Evolutionary conservation across 2,329 filamentous ascomycete species (phyloP), one percentile per base, ranked within the genome.

Genomic region (Verticillium albo-atrum): DNA sequence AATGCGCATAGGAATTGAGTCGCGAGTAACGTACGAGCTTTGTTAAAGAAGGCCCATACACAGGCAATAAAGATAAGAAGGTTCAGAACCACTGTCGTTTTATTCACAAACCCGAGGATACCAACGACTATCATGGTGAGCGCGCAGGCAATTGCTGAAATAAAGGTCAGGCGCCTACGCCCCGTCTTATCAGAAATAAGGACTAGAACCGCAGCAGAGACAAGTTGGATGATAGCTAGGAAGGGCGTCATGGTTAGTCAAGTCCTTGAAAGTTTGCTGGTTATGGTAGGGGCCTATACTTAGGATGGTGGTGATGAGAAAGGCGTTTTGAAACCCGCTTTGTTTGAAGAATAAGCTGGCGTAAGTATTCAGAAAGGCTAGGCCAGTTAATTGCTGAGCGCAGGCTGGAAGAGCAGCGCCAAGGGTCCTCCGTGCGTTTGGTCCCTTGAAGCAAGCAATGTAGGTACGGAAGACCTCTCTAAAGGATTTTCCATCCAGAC

Each of bases 341-440:
- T 72, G 71, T 32, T 70, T 68, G 37, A 74, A 74, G 51, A 74
- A 74, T 59, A 71, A 73, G 3, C 61, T 63, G 12, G 62, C 67
- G 42, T 63, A 69, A 7, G 62, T 63, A 37, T 51, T 62, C 52
- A 67, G 64, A 12, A 68, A 56, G 3, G 64, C 61, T 17, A 67
- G 58, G 3, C 67, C 67, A 3, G 67, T 59, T 27, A 68, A 63
- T 34, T 68, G 67, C 58, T 61, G 63, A 3, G 64, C 56, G 10
- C 67, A 32, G 23, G 64, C 58, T 0, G 70, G 66, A 67, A 68
- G 72, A n/a, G 66, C 56, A 3, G 72, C 62, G 20, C 69, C 65
- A 3, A 74, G 17, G n/a, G 71, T 72, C 3, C 71, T 68, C 3
- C 66, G 59, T 2, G 68, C 65, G 53, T 73, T 65, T 6, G 55